Evolutionary conservation across 1,139 yeast species (phyloP), one percentile per base, ranked within the genome.

Genomic region (Yamadazyma conglobata): DNA sequence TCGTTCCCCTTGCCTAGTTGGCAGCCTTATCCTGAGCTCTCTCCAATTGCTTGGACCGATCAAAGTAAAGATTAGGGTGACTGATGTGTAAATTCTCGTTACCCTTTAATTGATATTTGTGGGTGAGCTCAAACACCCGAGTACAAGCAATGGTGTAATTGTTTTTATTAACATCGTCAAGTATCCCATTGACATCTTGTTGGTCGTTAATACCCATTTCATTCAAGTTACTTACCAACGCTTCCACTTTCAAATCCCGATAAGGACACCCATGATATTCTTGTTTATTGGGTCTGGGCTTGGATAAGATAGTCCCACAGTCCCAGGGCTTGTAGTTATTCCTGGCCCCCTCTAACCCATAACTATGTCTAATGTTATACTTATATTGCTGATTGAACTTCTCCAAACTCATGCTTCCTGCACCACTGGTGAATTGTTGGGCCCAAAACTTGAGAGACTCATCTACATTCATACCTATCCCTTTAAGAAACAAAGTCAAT

Each of bases 231-330:
- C 51, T 46, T 2, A 71, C 64, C 32, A 91, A 64, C 29, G 73
- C 69, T 27, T 85, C 93, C 10, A 74, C 54, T 11, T 74, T 64
- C 47, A 85, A 64, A 46, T 85, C 91, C 35, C 95, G 68, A 58
- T 85, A 91, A 3, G 97, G 96, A 58, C 97, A 89, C 3, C 98
- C 98, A 52, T 91, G 96, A 41, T 60, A 73, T 49, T 88, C 95
- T 22, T 73, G 76, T 30, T 78, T 72, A 12, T 71, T 71, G 0
- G 95, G 94, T 37, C 78, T 69, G 6, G 91, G 87, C 43, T 80
- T 78, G 19, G 77, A 70, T 37, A 85, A 59, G 24, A 93, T 85
- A 1, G 82, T 79, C 17, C 77, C 74, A 63, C 96, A 91, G 49
- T 81, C 84, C 81, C 83, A 76, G 1, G 97, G 95, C 45, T 76